Base-by-base conservation (phyloP, 129 eudicot species). In the Lactuca saligna region DNA sequence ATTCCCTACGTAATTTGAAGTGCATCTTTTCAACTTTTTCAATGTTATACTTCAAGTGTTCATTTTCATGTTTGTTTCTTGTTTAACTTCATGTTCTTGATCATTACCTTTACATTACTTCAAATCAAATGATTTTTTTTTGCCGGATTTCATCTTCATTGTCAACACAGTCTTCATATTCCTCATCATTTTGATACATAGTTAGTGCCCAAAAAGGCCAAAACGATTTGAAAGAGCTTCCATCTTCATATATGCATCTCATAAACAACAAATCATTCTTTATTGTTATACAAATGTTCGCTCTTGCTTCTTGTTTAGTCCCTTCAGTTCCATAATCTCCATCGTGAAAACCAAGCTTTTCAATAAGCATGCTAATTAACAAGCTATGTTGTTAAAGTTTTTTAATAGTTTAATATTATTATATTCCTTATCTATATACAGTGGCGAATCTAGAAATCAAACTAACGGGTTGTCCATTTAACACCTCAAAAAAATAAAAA, bases 211-310 rank as follows among this genome's bases (percentile, higher is more conserved):
- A 87, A 34, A 87, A n/a, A n/a, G n/a, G n/a, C n/a, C n/a, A n/a
- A n/a, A 79, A 15, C 87, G 60, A 54, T 75, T 78, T 16, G 90
- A 80, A 76, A 89, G 88, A 60, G 88, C 83, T 54, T 88, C 88
- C 95, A 94, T 82, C 61, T 85, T 87, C 97, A 80, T 95, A 94
- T 87, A 95, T 83, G 29, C 97, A 87, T 79, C 99, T 85, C 97
- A 94, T 94, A 64, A 94, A 69, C 77, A 42, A 74, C 54, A 93
- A 72, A 12, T 96, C 97, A 78, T 92, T 92, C 78, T 86, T 92
- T 1, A 96, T 96, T 12, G 98, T 96, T 3, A 92, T 56, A 58
- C 90, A 84, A 65, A 91, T 79, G 66, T 96, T 85, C 49, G 88
- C 58, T 58, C 93, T 85, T 13, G 20, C 85, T 25, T 58, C 87